Evolutionary conservation across 1,139 yeast species (phyloP).

Genomic region (Candida smagusa): DNA sequence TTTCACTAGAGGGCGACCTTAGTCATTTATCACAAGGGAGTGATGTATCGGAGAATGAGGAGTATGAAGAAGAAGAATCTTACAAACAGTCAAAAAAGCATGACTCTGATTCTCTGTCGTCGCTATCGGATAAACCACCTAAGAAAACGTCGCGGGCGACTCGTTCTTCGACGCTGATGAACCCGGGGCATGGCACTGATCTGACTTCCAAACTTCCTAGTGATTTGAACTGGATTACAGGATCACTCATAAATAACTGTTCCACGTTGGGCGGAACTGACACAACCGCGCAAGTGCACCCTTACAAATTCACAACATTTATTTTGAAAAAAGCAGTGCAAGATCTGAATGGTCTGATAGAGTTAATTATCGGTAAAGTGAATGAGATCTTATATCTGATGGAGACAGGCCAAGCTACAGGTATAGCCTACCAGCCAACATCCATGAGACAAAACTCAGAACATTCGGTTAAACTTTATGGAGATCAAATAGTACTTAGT

Average conservation of each 20-base stretch:
- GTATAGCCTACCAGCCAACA: conserved; percentile 62
- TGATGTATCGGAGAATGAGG: conserved; percentile 15
- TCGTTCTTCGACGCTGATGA: conserved; percentile 10
- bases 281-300: conserved; percentile 96
- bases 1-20: conserved; percentile 82
- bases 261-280: conserved; percentile 80
- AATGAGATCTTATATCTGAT: conserved; percentile 59
- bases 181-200: conserved; percentile 1
- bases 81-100: conserved; percentile 14
- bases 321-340: conserved; percentile 78
- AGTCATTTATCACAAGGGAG: conserved; percentile 20
- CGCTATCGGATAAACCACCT: conserved; percentile 27
- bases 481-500: conserved; percentile 76
- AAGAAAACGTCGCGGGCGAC: conserved; percentile 33
- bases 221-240: conserved; percentile 79
- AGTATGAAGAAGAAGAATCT: conserved; percentile 14
- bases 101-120: conserved; percentile 19
- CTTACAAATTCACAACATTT: conserved; percentile 84
- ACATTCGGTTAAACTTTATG: conserved; percentile 42
- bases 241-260: conserved; percentile 66
- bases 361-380: conserved; percentile 80
- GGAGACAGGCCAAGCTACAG: conserved; percentile 65
- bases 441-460: conserved; percentile 18
- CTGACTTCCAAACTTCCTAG: conserved; percentile 50
- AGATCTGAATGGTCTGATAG: conserved; percentile 68